These are phyloP conservation scores for Acorus gramineus DNA, from an alignment of 106 monocot species.

Conservation along the genomic window DNA sequence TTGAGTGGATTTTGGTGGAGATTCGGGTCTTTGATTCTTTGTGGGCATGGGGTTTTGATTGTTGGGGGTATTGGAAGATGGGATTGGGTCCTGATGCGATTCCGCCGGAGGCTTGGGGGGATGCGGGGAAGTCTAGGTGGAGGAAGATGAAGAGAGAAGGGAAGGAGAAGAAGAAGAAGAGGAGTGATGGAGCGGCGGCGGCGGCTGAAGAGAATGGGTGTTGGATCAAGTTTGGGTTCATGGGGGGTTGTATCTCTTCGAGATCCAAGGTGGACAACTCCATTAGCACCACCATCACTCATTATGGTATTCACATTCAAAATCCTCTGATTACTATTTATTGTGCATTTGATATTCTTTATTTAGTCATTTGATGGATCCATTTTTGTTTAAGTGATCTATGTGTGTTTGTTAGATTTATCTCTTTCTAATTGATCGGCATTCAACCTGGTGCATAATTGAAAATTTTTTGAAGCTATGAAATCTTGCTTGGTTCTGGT, in stretches of 20 bases:
- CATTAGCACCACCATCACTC: constrained; percentile 9
- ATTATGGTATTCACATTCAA: constrained; percentile 3
- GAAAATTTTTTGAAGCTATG: too few relatives aligned
- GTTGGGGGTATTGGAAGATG: too few relatives aligned
- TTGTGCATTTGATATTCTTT: not conserved
- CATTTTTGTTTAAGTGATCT: not conserved
- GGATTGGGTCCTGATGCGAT: too few relatives aligned
- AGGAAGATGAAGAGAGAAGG: not conserved
- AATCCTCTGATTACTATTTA: not conserved
- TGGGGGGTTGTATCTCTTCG: constrained; percentile 2
- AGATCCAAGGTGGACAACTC: constrained; percentile 10
- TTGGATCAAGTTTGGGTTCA: not conserved
- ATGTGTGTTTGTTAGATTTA: too few relatives aligned
- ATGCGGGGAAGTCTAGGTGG: not conserved
- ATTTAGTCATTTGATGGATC: not conserved
- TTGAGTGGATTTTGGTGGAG: too few relatives aligned
- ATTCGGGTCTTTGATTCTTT: too few relatives aligned
- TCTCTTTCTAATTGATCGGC: too few relatives aligned
- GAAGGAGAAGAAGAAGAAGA: constrained; percentile 1
- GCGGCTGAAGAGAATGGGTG: not conserved
- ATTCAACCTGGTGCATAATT: too few relatives aligned
- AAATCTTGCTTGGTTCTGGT: too few relatives aligned
- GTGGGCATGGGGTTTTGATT: too few relatives aligned
- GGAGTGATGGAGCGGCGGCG: not conserved
- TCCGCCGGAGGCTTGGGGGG: not conserved